Evolutionary conservation across 2,329 filamentous ascomycete species (phyloP).

Genomic region (Botrytis porri): DNA sequence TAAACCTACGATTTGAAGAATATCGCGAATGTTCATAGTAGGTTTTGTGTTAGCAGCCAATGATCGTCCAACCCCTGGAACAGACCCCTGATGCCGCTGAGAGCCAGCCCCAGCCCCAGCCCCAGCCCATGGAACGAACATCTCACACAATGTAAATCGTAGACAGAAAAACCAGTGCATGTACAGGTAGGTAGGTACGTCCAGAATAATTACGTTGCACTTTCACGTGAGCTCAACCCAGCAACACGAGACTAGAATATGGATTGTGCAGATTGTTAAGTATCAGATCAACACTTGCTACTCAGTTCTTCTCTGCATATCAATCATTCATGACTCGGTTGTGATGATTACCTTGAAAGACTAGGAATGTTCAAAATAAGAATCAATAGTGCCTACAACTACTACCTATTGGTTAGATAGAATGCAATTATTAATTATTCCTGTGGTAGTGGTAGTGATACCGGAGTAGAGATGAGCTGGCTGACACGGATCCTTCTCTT

Average conservation of each 20-base stretch:
- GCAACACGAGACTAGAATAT: not conserved
- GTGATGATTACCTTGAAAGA: not conserved
- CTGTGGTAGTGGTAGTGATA: not conserved
- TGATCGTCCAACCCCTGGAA: conserved; percentile 3
- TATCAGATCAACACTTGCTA: not conserved
- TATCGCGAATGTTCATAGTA: conserved; percentile 14
- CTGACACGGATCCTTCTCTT: not conserved
- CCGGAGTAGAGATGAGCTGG: conserved; percentile 1
- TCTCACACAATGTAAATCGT: not conserved
- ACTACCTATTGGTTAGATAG: not conserved
- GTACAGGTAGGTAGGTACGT: too few species aligned
- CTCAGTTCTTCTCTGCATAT: not conserved
- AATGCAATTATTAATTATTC: not conserved
- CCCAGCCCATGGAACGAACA: conserved; percentile 4
- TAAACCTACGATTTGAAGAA: conserved; percentile 8
- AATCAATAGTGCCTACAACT: not conserved
- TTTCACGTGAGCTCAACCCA: not conserved
- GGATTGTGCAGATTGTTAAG: not conserved
- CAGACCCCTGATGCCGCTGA: conserved; percentile 1
- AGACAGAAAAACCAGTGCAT: not conserved
- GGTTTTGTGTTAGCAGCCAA: conserved; percentile 1
- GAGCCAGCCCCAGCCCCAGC: not conserved
- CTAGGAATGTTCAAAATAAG: not conserved
- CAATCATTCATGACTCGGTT: not conserved
- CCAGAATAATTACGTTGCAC: not conserved